Percentiles rank a stretch among this genome's conserved stretches.
Conservation (phyloP, 352 stramenopile genomes). For the Phytophthora ramorum region DNA sequence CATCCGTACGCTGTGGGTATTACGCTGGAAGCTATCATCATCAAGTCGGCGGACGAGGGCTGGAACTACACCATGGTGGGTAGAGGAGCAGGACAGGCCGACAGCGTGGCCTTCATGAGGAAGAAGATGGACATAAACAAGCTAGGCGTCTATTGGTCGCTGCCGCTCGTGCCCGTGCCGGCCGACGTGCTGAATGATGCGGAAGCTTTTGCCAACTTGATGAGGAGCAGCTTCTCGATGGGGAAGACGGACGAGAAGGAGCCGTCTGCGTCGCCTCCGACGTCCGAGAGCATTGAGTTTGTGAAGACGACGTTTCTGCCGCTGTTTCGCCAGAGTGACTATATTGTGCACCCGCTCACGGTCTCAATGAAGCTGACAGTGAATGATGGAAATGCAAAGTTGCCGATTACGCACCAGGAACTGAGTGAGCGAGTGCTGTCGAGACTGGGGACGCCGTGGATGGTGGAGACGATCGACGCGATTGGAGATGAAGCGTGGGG, state of each 20-base stretch:
- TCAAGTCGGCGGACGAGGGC: slow-evolving; percentile 81
- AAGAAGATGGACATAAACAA: slow-evolving; percentile 89
- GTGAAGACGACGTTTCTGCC: slow-evolving; percentile 20
- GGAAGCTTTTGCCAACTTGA: slow-evolving; percentile 67
- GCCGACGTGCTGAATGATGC: slow-evolving; percentile 52
- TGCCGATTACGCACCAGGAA: slow-evolving; percentile 83
- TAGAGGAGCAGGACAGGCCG: slow-evolving; percentile 35
- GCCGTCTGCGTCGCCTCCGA: slow-evolving; percentile 10
- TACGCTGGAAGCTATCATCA: slow-evolving; percentile 80
- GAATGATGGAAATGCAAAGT: slow-evolving; percentile 80
- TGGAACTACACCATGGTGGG: slow-evolving; percentile 90
- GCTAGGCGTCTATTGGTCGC: slow-evolving; percentile 83
- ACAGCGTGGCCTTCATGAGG: slow-evolving; percentile 52
- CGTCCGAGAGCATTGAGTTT: slow-evolving; percentile 1
- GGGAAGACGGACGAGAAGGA: slow-evolving; percentile 10
- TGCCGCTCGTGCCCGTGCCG: slow-evolving; percentile 58
- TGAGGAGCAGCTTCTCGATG: slow-evolving; percentile 70
- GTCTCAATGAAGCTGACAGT: slow-evolving; percentile 83
- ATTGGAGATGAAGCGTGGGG: slow-evolving; percentile 74
- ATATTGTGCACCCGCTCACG: slow-evolving; percentile 77
- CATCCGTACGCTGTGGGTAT: slow-evolving; percentile 69
- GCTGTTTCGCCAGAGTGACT: slow-evolving; percentile 63
- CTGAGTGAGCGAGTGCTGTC: slow-evolving; percentile 74
- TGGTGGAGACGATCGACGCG: slow-evolving; percentile 76
- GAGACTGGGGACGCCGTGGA: slow-evolving; percentile 78